Evolutionary conservation across 179 eudicot genomes (phyloP).

Genomic region (Dionaea muscipula): DNA sequence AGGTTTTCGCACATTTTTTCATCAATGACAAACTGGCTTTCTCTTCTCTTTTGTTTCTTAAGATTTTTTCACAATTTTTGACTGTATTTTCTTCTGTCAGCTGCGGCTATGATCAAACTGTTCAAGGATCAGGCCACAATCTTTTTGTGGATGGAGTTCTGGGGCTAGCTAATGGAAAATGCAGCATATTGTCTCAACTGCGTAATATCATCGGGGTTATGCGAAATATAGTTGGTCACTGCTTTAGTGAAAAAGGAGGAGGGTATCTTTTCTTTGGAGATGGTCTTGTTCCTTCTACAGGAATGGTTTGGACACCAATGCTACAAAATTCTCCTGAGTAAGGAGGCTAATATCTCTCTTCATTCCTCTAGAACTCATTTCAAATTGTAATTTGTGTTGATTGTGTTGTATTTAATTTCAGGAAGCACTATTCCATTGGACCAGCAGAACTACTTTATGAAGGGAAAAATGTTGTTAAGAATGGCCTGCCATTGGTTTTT

Average conservation of each 20-base stretch:
- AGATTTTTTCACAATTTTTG: too few species aligned
- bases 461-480: conserved; percentile 35
- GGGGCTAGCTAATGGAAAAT: conserved; percentile 59
- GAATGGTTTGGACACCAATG: conserved; percentile 56
- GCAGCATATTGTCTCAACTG: conserved; percentile 62
- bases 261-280: conserved; percentile 80
- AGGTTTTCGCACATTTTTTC: too few species aligned
- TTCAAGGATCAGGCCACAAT: conserved; percentile 29
- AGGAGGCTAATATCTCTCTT: conserved; percentile 8
- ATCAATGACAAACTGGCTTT: too few species aligned
- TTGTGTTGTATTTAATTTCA: conserved; percentile 17
- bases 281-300: conserved; percentile 46
- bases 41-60: too few species aligned
- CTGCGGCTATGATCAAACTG: conserved; percentile 84
- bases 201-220: conserved; percentile 29
- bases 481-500: conserved; percentile 45
- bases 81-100: too few species aligned
- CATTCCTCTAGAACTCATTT: background rate
- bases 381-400: background rate
- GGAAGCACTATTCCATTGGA: conserved; percentile 55
- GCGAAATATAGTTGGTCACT: conserved; percentile 66
- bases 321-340: conserved; percentile 31
- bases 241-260: conserved; percentile 67
- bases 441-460: conserved; percentile 48
- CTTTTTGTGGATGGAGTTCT: conserved; percentile 82